A percentile compares a stretch with the other conserved stretches of the same genome.
phyloP scores from a whole-genome alignment of 371 early-diverging fungal genomes.

The Mortierella polycephala region DNA sequence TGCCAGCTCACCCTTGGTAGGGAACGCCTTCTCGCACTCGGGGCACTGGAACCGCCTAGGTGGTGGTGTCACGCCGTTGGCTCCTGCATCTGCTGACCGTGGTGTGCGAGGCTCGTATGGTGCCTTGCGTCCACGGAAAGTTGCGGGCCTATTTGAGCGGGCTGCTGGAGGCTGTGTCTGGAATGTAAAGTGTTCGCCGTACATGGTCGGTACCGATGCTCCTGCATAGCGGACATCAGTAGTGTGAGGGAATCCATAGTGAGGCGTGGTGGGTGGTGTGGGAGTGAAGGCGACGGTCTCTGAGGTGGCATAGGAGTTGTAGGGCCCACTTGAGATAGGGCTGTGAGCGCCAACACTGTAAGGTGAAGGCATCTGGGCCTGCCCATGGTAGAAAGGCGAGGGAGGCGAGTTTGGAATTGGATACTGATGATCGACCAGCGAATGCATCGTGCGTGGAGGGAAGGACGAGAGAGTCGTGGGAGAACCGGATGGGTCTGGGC shows the following conservation, averaged over 20 bases:
- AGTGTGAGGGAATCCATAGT: constrained; percentile 41
- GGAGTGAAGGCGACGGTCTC: constrained; percentile 20
- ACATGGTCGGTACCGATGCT: constrained; percentile 25
- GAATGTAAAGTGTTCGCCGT: constrained; percentile 35
- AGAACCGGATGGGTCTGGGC: constrained; percentile 50
- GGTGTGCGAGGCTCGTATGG: constrained; percentile 37
- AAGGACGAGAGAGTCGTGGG: constrained; percentile 33
- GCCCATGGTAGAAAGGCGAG: constrained; percentile 36
- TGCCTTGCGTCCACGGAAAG: constrained; percentile 39
- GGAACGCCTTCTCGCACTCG: constrained; percentile 55
- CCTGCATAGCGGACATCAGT: constrained; percentile 28
- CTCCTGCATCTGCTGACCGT: constrained; percentile 11
- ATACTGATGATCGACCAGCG: constrained; percentile 55
- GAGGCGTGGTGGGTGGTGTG: constrained; percentile 52
- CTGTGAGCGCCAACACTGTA: constrained; percentile 46
- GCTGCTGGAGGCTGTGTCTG: constrained; percentile 21
- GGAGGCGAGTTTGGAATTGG: constrained; percentile 42
- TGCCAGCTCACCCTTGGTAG: constrained; percentile 52
- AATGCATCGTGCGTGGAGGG: constrained; percentile 47
- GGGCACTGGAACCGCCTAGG: constrained; percentile 51
- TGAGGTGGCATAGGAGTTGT: constrained; percentile 26
- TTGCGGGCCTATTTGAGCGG: constrained; percentile 20
- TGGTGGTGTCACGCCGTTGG: constrained; percentile 26
- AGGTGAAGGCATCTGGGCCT: constrained; percentile 35
- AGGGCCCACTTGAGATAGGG: constrained; percentile 39